Evolutionary conservation across 2,329 filamentous ascomycete genomes (phyloP), one percentile per base, ranked within the genome.

Genomic region (Botrytis elliptica): DNA sequence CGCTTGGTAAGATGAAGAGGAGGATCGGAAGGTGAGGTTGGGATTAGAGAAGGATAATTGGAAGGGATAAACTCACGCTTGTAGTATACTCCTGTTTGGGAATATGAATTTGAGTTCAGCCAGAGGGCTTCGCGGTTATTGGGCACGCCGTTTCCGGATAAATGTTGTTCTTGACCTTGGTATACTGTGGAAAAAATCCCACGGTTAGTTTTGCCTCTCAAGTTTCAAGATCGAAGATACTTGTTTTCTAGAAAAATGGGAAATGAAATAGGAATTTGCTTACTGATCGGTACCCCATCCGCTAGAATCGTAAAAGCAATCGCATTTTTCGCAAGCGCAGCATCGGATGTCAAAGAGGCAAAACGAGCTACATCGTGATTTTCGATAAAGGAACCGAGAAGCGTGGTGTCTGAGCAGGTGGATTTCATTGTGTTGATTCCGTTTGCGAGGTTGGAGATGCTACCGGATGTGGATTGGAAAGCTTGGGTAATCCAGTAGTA

Each of bases 131-230:
- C 85, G 9, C 85, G 84, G 75, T 86, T 84, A 46, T 78, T 38
- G 1, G 84, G 84, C 36, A 83, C 83, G 16, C 40, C 75, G 7
- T 73, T 75, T 25, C 84, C 84, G 20, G 80, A 77, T 77, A 84
- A 85, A 76, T 86, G 84, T 74, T 88, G 86, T 79, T 88, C 87
- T 79, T 88, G 85, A 25, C 87, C 87, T 74, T 86, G 81, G 76
- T 88, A 88, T 62, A 87, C 78, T 79, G 6, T 38, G 14, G 9
- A 25, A 6, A 18, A 25, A 57, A 18, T 3, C 1, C 14, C 52
- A 18, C 52, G 52, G 3, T 57, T 57, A 57, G 52, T 38, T 38
- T 38, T 14, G 6, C 25, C 4, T 62, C 25, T 62, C 3, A 8
- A 2, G 1, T 42, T 40, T 42, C 22, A 38, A 5, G 6, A 0